Percentiles rank a stretch among this genome's conserved stretches.
Evolutionary conservation across 2,329 filamentous ascomycete species (phyloP).

Genomic region (Lachnellula willkommii): DNA sequence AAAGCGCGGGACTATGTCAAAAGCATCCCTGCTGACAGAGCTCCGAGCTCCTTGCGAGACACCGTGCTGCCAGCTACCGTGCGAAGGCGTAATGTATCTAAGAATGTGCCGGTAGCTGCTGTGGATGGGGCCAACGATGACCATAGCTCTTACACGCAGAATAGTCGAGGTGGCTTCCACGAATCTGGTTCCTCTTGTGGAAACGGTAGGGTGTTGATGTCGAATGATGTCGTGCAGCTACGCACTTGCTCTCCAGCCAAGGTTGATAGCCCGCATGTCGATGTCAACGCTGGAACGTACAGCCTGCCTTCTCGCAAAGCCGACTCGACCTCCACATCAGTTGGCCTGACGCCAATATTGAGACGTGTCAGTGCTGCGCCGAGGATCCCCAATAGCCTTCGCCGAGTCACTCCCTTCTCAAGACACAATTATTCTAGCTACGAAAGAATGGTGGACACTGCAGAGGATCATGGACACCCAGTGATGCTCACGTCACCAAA

Average conservation of each 20-base stretch:
- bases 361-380: constrained; percentile 11
- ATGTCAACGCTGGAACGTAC: neutral
- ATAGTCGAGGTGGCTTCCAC: constrained; percentile 25
- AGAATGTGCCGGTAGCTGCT: constrained; percentile 3
- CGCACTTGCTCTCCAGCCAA: constrained; percentile 1
- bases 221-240: constrained; percentile 6
- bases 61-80: constrained; percentile 6
- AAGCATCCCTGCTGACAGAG: neutral
- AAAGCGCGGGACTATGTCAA: neutral
- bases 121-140: constrained; percentile 18
- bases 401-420: constrained; percentile 14
- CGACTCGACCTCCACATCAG: neutral
- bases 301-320: constrained; percentile 14
- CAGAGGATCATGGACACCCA: neutral
- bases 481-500: neutral
- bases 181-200: constrained; percentile 2
- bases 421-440: constrained; percentile 9
- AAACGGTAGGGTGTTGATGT: neutral
- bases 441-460: neutral
- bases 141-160: constrained; percentile 23
- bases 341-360: neutral
- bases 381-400: constrained; percentile 8
- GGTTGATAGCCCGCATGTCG: neutral
- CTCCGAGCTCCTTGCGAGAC: neutral
- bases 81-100: constrained; percentile 19